A percentile compares a stretch with the other conserved stretches of the same genome.
Evolutionary conservation across 805 yeast species (phyloP).

Genomic region (Saturnispora gosingensis): DNA sequence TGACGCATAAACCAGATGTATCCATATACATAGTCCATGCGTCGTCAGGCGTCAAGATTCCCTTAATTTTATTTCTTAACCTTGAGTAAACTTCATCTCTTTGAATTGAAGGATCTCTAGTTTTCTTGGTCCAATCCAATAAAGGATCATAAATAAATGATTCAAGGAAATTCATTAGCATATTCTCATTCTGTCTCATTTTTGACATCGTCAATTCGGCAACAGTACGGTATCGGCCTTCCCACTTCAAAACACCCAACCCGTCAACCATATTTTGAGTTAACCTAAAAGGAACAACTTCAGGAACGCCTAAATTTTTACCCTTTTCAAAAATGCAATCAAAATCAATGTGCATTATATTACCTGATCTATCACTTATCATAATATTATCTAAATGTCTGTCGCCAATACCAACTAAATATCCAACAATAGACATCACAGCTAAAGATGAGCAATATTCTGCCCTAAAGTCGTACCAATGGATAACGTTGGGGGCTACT

Average conservation of each 20-base stretch:
- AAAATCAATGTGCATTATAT: constrained; percentile 87
- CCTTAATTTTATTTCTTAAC: constrained; percentile 73
- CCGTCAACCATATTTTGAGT: constrained; percentile 88
- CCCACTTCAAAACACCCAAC: constrained; percentile 73
- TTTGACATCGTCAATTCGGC: constrained; percentile 75
- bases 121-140: constrained; percentile 53
- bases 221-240: constrained; percentile 78
- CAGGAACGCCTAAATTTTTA: constrained; percentile 67
- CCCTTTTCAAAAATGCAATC: constrained; percentile 93
- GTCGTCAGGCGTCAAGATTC: constrained; percentile 63
- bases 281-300: constrained; percentile 85
- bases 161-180: constrained; percentile 83
- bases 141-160: constrained; percentile 90
- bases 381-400: constrained; percentile 91
- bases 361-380: constrained; percentile 64
- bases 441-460: constrained; percentile 73
- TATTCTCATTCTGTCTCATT: constrained; percentile 69
- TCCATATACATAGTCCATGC: constrained; percentile 28
- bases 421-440: constrained; percentile 97
- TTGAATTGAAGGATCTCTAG: constrained; percentile 21
- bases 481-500: constrained; percentile 78
- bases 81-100: constrained; percentile 52
- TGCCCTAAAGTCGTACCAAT: constrained; percentile 78
- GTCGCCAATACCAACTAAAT: constrained; percentile 89
- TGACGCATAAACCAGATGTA: constrained; percentile 62